These are phyloP conservation scores for Phytopythium cucurbitacearum DNA, from an alignment of 352 stramenopile genomes.

Conservation along the genomic window DNA sequence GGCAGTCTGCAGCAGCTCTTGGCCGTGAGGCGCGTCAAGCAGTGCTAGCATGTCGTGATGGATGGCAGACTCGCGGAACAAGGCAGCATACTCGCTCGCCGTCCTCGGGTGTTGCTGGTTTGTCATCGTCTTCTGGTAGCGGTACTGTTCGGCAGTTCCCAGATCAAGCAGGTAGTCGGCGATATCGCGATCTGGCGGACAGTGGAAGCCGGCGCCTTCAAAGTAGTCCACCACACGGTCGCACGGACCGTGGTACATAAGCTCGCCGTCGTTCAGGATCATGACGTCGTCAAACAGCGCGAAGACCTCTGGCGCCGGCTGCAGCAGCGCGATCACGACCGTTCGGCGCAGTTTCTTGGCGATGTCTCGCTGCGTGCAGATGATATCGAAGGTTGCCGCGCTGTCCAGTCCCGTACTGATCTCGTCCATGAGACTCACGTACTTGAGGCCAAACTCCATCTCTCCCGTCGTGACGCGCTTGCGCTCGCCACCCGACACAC, in stretches of 20 bases:
- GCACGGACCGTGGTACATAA: slow-evolving; percentile 36
- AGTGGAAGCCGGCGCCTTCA: slow-evolving; percentile 21
- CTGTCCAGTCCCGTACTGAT: slow-evolving; percentile 65
- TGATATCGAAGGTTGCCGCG: slow-evolving; percentile 50
- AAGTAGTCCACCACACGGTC: slow-evolving; percentile 49
- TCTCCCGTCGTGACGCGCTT: slow-evolving; percentile 86
- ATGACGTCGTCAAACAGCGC: slow-evolving; percentile 48
- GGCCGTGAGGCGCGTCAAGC: slow-evolving; percentile 19
- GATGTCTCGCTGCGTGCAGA: slow-evolving; percentile 19
- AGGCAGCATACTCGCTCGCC: slow-evolving; percentile 28
- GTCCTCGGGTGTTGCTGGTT: slow-evolving; percentile 16
- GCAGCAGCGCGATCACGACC: slow-evolving; percentile 69
- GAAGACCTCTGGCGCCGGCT: slow-evolving; percentile 58
- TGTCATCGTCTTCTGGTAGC: slow-evolving; percentile 20
- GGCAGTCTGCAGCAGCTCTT: slow-evolving; percentile 21
- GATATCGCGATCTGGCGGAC: slow-evolving; percentile 29
- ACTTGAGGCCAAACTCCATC: slow-evolving; percentile 78
- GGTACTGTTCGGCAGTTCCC: slow-evolving; percentile 33
- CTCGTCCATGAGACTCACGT: slow-evolving; percentile 76
- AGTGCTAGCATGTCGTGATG: slow-evolving; percentile 16
- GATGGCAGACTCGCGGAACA: slow-evolving; percentile 26
- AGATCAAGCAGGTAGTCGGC: slow-evolving; percentile 46
- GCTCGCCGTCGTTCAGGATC: slow-evolving; percentile 38
- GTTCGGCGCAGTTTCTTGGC: slow-evolving; percentile 32
- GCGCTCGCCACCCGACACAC: slow-evolving; percentile 81